Base-by-base conservation (phyloP, 495 filamentous ascomycete species). In the Tuber brumale region DNA sequence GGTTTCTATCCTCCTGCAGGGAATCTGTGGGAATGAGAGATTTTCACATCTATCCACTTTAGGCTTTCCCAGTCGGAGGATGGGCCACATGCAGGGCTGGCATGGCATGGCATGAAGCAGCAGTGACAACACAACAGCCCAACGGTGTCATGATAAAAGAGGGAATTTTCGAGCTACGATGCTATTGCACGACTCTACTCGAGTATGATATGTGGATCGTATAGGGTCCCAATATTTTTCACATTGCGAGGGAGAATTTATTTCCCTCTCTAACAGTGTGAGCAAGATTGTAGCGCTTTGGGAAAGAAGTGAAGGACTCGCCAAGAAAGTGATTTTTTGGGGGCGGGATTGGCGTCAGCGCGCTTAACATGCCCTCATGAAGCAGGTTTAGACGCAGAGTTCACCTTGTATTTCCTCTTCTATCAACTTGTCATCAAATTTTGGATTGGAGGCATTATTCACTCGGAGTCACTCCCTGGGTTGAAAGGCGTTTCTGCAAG, bases 71-170 rank as follows among this genome's bases (percentile, higher is more conserved):
- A 66, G 57, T 66, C 57, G 31, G 27, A 66, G 27, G 35, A 35
- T 18, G 27, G 27, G 14, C 57, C 57, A 27, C 57, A 66, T 61
- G 51, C 51, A 61, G 51, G 57, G 57, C 27, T 18, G 57, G 57
- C 57, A 19, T 66, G 57, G 57, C 57, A 19, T 66, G 57, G 19
- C 57, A 66, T 66, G 57, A 66, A 66, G 57, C 57, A 66, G 57
- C 27, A 66, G 27, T 66, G 57, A 66, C 57, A 66, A 66, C 57
- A 66, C 57, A 66, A 35, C 57, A 35, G 57, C 57, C 35, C 27
- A 35, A 66, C 57, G 57, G 57, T 31, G 57, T 35, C 57, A 66
- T 66, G 57, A 35, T 66, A 66, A 7, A 18, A 35, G 27, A 66
- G 14, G 57, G 12, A 18, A 35, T 27, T 66, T 66, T 4, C 27